Evolutionary conservation across 768 basidiomycete genomes (phyloP), one percentile per base, ranked within the genome.

Genomic region (Mycena capillaripes): DNA sequence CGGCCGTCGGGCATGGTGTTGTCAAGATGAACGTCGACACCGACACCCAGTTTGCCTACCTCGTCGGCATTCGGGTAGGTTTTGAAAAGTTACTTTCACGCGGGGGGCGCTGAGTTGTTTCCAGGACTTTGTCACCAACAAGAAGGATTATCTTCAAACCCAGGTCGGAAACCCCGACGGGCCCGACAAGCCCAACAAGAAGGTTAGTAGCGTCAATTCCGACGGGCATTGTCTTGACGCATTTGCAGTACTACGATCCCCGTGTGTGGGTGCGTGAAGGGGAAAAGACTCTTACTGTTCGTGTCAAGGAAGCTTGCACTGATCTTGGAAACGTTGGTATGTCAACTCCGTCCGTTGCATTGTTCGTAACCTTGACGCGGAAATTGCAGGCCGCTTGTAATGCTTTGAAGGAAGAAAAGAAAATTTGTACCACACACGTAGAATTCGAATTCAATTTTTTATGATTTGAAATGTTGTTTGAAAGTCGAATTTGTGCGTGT

Each of bases 11-110:
- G 62, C 89, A 97, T 82, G 97, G 97, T 79, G 97, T 98, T 48
- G 92, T 99, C 81, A 99, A 99, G 89, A 99, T 99, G 97, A 98
- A 99, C 86, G 96, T 98, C 70, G 96, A 97, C 82, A 98, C 97
- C 70, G 95, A 97, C 84, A 95, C 93, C 19, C 95, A 97, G 81
- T 97, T 92, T 80, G 97, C 97, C 14, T 98, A 98, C 84, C 90
- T 97, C 70, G 75, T 79, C 67, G 96, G 97, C 79, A 95, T 97
- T 83, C 87, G 94, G 78, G 92, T 92, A 81, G 52, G 86, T 79
- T 21, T 66, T 59, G 40, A 52, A 29, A 17, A n/a, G 8, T 6
- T 29, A 34, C 32, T 73, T 53, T 36, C 32, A 46, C 44, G 32
- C n/a, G 21, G 21, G 21, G 21, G 29, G 29, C 23, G 17, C 38